Evolutionary conservation across 352 stramenopile genomes (phyloP), one percentile per base, ranked within the genome.

Genomic region (Phytophthora niederhauseri): DNA sequence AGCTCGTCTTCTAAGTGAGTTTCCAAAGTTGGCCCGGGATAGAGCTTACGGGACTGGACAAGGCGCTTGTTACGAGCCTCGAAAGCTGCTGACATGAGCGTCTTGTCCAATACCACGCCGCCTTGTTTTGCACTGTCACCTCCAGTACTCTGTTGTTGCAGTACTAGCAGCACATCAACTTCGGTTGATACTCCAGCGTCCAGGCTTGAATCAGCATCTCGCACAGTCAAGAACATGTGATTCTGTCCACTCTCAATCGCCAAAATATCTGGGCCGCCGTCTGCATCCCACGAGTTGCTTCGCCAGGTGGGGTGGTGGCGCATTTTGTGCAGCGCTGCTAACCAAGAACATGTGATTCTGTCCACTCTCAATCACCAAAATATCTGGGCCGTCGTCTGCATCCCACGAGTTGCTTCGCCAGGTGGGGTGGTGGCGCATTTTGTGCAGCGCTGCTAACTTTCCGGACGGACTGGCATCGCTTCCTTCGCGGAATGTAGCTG

Each of bases 351-450:
- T 93, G 61, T 89, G 85, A 20, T 81, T 92, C 38, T 82, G 81
- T 8, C 68, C 69, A 63, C 61, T 86, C 15, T 75, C 69, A 7
- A 91, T 81, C 12, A 48, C 67, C 19, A 46, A 73, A 55, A 45
- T 63, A 48, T 92, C 82, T 8, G 68, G 64, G 15, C 79, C 41
- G 19, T 17, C 61, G 41, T 94, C 84, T 1, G 76, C 76, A 53
- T 89, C 87, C 87, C 87, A 95, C 11, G 87, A 95, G 61, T 92
- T 95, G 56, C 85, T 95, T 62, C 87, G 60, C 87, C 87, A 95
- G 4, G 76, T 91, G 50, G 85, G 87, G 61, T 95, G 84, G 52
- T 92, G 85, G 2, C 87, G 81, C 76, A 92, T 86, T 66, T 92
- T 92, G 61, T 91, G 87, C 26, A 93, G 62, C 20, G 85, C 49